phyloP scores from a whole-genome alignment of 345 rosid genomes.

The Arabidopsis thaliana region TAIR10.1 NC_003070.9:19178501-19179000 shows the following conservation, averaged over 20 bases:
- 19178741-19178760: neutral
- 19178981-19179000: neutral
- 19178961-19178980: neutral
- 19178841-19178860: slow-evolving; percentile 99
- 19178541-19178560: slow-evolving; percentile 60
- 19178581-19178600: slow-evolving; percentile 88
- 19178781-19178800: slow-evolving; percentile 65
- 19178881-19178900: slow-evolving; percentile 79
- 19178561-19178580: slow-evolving; percentile 98
- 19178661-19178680: slow-evolving; percentile 63
- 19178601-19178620: slow-evolving; percentile 86
- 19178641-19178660: slow-evolving; percentile 93
- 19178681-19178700: slow-evolving; percentile 57
- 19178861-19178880: slow-evolving; percentile 93
- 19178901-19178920: slow-evolving; percentile 11
- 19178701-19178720: slow-evolving; percentile 5
- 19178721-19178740: neutral
- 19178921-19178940: neutral
- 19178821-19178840: slow-evolving; percentile 93
- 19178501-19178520: slow-evolving; percentile 3
- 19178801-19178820: slow-evolving; percentile 97
- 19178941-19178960: slow-evolving; percentile 19
- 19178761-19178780: slow-evolving; percentile 22
- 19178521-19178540: neutral
- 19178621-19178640: slow-evolving; percentile 93